Conservation (phyloP, 192 early-diverging fungal species). For the Backusella luteola region DNA sequence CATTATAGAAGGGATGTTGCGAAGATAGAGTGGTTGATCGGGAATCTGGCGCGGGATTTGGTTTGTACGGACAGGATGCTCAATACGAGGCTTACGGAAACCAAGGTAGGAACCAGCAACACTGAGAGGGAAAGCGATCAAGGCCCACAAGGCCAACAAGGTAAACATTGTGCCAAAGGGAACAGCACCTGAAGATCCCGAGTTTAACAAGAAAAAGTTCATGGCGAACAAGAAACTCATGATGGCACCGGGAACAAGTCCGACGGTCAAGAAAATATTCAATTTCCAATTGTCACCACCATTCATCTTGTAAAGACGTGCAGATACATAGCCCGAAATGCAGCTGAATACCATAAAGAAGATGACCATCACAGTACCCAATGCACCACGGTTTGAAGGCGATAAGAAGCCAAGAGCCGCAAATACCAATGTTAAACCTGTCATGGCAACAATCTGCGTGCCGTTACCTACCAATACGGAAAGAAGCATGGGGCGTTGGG, state of each 20-base stretch:
- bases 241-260: conserved; percentile 74
- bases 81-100: conserved; percentile 66
- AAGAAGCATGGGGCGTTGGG: conserved; percentile 70
- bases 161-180: conserved; percentile 88
- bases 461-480: conserved; percentile 87
- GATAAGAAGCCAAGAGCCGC: conserved; percentile 96
- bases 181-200: conserved; percentile 85
- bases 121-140: conserved; percentile 83
- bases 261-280: conserved; percentile 79
- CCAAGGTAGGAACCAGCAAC: conserved; percentile 75
- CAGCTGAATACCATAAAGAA: conserved; percentile 89
- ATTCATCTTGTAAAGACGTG: conserved; percentile 92
- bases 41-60: conserved; percentile 95
- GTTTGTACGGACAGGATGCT: conserved; percentile 83
- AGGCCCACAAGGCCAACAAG: conserved; percentile 75
- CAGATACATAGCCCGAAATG: conserved; percentile 87
- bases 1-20: conserved; percentile 68
- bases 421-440: conserved; percentile 76
- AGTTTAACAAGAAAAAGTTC: conserved; percentile 84
- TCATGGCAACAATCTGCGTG: conserved; percentile 74
- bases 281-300: conserved; percentile 88
- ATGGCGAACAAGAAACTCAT: conserved; percentile 64
- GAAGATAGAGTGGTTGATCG: conserved; percentile 82
- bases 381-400: conserved; percentile 84
- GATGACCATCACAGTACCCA: conserved; percentile 90